Evolutionary conservation across 352 stramenopile genomes (phyloP).

Genomic region (Globisporangium solare): DNA sequence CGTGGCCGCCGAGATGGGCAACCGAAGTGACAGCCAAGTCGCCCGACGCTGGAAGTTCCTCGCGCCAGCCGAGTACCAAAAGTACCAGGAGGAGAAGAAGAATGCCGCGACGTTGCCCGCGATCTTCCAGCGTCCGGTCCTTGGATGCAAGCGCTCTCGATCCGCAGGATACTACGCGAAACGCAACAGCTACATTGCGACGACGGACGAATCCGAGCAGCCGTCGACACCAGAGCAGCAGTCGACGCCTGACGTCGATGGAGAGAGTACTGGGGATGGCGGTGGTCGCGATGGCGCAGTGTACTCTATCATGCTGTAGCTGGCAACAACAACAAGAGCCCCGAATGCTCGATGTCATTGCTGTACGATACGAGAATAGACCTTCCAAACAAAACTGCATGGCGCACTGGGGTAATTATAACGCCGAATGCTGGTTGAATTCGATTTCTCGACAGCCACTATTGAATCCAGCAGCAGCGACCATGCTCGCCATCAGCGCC

Average conservation of each 20-base stretch:
- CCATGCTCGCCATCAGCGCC: conserved; percentile 31
- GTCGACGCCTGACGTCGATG: neutral
- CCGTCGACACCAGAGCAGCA: conserved; percentile 5
- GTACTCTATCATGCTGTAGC: neutral
- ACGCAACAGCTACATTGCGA: conserved; percentile 38
- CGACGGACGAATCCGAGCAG: conserved; percentile 6
- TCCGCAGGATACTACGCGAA: conserved; percentile 16
- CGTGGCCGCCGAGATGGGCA: conserved; percentile 36
- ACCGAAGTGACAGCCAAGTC: conserved; percentile 49
- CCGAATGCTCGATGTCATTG: too few species aligned
- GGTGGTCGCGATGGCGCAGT: neutral
- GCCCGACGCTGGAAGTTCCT: conserved; percentile 35
- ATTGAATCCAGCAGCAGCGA: neutral
- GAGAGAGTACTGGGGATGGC: conserved; percentile 13
- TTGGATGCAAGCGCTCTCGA: conserved; percentile 17
- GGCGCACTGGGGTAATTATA: too few species aligned
- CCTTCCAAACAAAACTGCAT: too few species aligned
- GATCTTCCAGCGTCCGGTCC: conserved; percentile 44
- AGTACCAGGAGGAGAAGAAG: conserved; percentile 20
- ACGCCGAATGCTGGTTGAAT: too few species aligned
- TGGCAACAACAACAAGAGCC: too few species aligned
- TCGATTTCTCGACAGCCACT: too few species aligned
- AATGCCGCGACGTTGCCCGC: conserved; percentile 24
- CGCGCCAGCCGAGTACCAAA: conserved; percentile 30
- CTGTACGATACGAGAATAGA: too few species aligned